A percentile compares a stretch with the other conserved stretches of the same genome.
These are phyloP conservation scores for Rhodosporidiobolus odoratus DNA, from an alignment of 768 basidiomycete species.

Conservation along the genomic window DNA sequence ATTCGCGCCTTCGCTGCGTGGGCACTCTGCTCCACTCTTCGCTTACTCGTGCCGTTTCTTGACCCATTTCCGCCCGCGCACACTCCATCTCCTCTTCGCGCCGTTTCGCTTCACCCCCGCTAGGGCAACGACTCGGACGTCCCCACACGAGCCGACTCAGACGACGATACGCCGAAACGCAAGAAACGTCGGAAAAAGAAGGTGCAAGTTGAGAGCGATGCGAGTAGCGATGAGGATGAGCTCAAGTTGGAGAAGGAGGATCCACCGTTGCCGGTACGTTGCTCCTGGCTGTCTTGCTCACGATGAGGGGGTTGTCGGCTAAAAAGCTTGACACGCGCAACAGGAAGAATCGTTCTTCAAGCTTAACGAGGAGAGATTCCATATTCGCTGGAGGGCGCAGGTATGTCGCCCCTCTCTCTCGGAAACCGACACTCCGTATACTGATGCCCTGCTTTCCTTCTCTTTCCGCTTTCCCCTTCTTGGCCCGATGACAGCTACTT, in stretches of 20 bases:
- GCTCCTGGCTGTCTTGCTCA: no score
- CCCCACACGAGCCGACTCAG: no score
- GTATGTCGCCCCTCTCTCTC: not conserved
- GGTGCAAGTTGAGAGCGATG: conserved; percentile 45
- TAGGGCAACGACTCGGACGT: not conserved
- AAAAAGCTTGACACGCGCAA: not conserved
- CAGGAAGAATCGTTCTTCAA: conserved; percentile 66
- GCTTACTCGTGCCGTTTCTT: no score
- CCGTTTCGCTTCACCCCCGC: not conserved
- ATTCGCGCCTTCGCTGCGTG: no score
- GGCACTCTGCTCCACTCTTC: no score
- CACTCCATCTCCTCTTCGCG: not conserved
- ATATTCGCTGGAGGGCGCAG: conserved; percentile 63
- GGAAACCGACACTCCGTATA: no score
- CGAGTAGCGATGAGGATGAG: conserved; percentile 45
- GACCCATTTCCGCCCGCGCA: conserved; percentile 64
- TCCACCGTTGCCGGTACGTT: conserved; percentile 49
- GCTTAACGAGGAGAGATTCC: conserved; percentile 83
- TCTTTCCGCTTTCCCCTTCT: not conserved
- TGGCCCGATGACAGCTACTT: conserved; percentile 57
- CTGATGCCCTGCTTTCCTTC: not conserved
- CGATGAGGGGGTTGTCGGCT: not conserved
- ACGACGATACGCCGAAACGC: conserved; percentile 48
- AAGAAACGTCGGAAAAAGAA: conserved; percentile 41
- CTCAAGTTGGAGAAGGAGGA: conserved; percentile 58